A percentile compares a stretch with the other conserved stretches of the same genome.
These are phyloP conservation scores for Malus hybrid DNA, from an alignment of 331 rosid species.

Conservation along the genomic window DNA sequence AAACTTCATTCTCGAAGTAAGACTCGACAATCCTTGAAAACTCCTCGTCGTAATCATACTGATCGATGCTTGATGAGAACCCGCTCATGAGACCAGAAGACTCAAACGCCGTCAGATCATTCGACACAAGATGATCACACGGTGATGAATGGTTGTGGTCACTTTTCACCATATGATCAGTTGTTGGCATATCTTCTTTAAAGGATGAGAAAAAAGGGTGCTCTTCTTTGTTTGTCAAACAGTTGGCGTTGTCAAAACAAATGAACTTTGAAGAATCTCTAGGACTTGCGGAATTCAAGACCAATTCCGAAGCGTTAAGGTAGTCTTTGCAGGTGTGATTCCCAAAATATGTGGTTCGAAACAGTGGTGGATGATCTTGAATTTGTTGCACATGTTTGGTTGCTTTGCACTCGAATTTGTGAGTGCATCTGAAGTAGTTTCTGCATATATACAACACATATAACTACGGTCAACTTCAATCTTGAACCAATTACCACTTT, in stretches of 20 bases:
- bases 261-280: constrained; percentile 20
- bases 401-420: constrained; percentile 63
- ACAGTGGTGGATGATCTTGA: constrained; percentile 39
- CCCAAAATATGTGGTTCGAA: constrained; percentile 48
- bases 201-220: constrained; percentile 8
- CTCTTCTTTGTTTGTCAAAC: neutral
- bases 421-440: constrained; percentile 61
- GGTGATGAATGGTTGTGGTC: neutral
- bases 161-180: neutral
- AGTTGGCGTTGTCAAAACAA: constrained; percentile 35
- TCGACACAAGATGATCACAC: neutral
- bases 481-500: too few species aligned
- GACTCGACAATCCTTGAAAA: too few species aligned
- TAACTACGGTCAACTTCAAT: too few species aligned
- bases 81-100: neutral
- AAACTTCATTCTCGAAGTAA: too few species aligned
- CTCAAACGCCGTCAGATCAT: neutral
- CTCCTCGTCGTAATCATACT: too few species aligned
- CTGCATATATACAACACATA: constrained; percentile 21
- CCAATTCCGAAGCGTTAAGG: constrained; percentile 22
- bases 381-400: constrained; percentile 53
- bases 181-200: neutral
- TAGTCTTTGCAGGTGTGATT: constrained; percentile 47
- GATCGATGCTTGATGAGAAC: too few species aligned
- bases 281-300: constrained; percentile 26